phyloP scores from a whole-genome alignment of 2,329 filamentous ascomycete genomes.

The Graphiopsis chlorocephala region DNA sequence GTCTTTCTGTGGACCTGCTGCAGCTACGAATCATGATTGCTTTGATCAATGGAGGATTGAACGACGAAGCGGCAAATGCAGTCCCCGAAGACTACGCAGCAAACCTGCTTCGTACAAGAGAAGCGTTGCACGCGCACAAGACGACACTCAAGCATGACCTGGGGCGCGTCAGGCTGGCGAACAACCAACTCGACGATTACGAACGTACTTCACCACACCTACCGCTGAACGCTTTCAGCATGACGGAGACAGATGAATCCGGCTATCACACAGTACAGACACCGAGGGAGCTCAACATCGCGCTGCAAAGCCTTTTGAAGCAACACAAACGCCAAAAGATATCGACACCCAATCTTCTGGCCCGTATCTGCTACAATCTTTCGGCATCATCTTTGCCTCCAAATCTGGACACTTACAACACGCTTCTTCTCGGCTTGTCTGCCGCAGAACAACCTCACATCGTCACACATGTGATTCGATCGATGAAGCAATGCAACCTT shows the following conservation, averaged over 20 bases:
- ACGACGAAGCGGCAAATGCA: constrained; percentile 20
- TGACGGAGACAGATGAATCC: neutral
- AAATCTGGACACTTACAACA: constrained; percentile 68
- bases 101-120: constrained; percentile 15
- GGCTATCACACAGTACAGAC: constrained; percentile 20
- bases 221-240: constrained; percentile 1
- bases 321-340: constrained; percentile 20
- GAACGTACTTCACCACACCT: neutral
- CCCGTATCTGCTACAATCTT: constrained; percentile 61
- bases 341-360: constrained; percentile 26
- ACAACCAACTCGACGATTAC: constrained; percentile 10
- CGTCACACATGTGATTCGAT: constrained; percentile 27
- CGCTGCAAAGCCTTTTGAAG: constrained; percentile 26
- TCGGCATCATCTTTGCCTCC: constrained; percentile 60
- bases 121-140: constrained; percentile 1
- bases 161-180: neutral
- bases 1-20: constrained; percentile 41
- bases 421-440: constrained; percentile 65
- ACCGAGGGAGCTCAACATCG: constrained; percentile 25
- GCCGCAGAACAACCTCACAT: constrained; percentile 28
- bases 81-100: constrained; percentile 28
- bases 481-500: constrained; percentile 36
- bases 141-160: constrained; percentile 8
- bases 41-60: constrained; percentile 21
- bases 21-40: constrained; percentile 36